Evolutionary conservation across 805 yeast genomes (phyloP).

Genomic region (Myxozyma neglecta): DNA sequence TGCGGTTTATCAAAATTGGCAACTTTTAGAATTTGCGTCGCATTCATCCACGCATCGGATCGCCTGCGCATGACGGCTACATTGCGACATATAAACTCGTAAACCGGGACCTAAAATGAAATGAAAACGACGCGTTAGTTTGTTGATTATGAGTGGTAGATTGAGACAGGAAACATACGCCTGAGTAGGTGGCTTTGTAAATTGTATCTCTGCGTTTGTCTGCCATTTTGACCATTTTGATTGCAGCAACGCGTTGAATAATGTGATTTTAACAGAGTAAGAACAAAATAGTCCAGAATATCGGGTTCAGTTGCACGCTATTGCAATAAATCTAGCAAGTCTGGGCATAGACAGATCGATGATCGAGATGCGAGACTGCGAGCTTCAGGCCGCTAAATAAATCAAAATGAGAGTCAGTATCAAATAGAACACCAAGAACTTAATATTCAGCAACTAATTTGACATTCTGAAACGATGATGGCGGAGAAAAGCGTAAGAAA

Average conservation of each 20-base stretch:
- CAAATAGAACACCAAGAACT: too few relatives aligned
- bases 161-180: constrained; percentile 33
- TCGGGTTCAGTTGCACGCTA: too few relatives aligned
- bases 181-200: constrained; percentile 48
- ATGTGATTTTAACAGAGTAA: too few relatives aligned
- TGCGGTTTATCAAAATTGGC: constrained; percentile 94
- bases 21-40: constrained; percentile 90
- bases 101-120: constrained; percentile 43
- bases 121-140: neutral
- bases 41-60: constrained; percentile 93
- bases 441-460: too few relatives aligned
- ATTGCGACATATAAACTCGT: constrained; percentile 59
- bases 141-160: neutral
- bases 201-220: constrained; percentile 34
- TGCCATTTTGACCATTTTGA: constrained; percentile 15
- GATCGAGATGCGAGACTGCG: too few relatives aligned
- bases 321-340: too few relatives aligned
- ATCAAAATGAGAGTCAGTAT: too few relatives aligned
- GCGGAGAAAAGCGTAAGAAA: too few relatives aligned
- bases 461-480: too few relatives aligned
- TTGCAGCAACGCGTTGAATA: neutral
- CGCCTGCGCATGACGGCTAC: constrained; percentile 87
- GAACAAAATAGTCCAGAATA: too few relatives aligned
- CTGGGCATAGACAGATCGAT: too few relatives aligned
- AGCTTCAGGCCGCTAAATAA: too few relatives aligned